Percentiles rank a stretch among this genome's conserved stretches.
These are phyloP conservation scores for Phaeolepiota aurea DNA, from an alignment of 768 basidiomycete species.

Conservation along the genomic window DNA sequence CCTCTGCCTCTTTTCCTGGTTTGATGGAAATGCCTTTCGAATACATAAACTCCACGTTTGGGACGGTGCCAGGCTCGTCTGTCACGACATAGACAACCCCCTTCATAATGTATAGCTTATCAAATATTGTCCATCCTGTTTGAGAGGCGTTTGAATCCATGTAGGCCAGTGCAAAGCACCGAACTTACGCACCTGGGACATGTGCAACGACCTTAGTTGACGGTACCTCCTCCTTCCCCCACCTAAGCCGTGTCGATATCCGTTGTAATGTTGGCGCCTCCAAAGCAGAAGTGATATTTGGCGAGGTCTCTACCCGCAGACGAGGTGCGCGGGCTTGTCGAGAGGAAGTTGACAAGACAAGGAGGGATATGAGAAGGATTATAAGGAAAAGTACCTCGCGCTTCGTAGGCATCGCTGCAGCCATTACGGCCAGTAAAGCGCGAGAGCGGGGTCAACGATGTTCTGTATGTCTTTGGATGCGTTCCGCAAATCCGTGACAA, in stretches of 20 bases:
- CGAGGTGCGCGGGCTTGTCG: slow-evolving; percentile 10
- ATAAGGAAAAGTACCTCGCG: slow-evolving; percentile 47
- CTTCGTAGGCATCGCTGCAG: slow-evolving; percentile 37
- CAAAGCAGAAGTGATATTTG: slow-evolving; percentile 8
- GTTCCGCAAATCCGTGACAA: no score
- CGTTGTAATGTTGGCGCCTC: slow-evolving; percentile 8
- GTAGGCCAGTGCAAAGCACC: slow-evolving; percentile 1
- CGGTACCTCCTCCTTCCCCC: slow-evolving; percentile 32
- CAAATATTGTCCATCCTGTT: slow-evolving; percentile 86
- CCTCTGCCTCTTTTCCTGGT: slow-evolving; percentile 46
- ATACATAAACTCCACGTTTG: slow-evolving; percentile 58
- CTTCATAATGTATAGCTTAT: slow-evolving; percentile 73
- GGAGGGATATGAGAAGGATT: slow-evolving; percentile 31
- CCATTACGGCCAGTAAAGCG: slow-evolving; percentile 15
- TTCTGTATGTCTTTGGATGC: no score
- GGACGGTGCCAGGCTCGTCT: slow-evolving; percentile 58
- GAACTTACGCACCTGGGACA: slow-evolving; percentile 49
- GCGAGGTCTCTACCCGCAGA: slow-evolving; percentile 3
- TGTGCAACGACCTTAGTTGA: slow-evolving; percentile 66
- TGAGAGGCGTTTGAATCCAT: slow-evolving; percentile 1
- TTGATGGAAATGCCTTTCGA: slow-evolving; percentile 58
- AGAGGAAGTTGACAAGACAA: slow-evolving; percentile 28
- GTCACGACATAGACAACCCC: slow-evolving; percentile 80
- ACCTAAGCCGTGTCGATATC: slow-evolving; percentile 21
- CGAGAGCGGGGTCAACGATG: slow-evolving; percentile 1